These are phyloP conservation scores for Alternaria tenuissima DNA, from an alignment of 2,329 filamentous ascomycete species.

Conservation along the genomic window DNA sequence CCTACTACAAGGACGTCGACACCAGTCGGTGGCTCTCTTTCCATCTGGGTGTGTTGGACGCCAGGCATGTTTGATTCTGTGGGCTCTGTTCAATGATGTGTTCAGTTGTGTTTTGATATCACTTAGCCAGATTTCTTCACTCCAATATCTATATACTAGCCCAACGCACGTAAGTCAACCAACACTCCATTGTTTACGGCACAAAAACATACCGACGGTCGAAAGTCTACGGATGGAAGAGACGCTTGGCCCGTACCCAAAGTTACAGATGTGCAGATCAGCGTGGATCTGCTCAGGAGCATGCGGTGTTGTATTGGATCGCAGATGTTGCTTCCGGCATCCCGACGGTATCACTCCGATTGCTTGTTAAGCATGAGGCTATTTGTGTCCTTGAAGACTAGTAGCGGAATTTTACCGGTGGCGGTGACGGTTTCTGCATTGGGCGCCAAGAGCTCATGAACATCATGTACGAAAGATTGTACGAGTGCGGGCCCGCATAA, in stretches of 20 bases:
- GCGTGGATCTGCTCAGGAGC: background rate
- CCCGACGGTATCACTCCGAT: background rate
- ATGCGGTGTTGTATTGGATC: background rate
- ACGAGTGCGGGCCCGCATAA: background rate
- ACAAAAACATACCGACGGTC: background rate
- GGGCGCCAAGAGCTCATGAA: background rate
- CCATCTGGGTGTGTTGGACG: background rate
- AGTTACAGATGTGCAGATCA: background rate
- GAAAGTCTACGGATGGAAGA: background rate
- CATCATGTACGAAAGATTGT: background rate
- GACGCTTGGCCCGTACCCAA: background rate
- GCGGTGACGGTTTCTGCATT: background rate
- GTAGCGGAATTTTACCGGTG: background rate
- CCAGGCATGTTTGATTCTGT: background rate
- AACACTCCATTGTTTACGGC: background rate
- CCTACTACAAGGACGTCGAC: slow-evolving; percentile 33
- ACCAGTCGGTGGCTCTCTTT: background rate
- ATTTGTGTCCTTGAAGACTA: background rate
- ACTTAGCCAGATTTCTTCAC: too few species aligned
- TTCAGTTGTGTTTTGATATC: background rate
- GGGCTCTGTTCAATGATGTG: background rate
- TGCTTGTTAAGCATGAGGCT: background rate
- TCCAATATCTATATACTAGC: too few species aligned
- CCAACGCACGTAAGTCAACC: too few species aligned
- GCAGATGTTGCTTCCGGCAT: background rate